phyloP scores from a whole-genome alignment of 768 basidiomycete genomes.

The Tricholomella constricta region DNA sequence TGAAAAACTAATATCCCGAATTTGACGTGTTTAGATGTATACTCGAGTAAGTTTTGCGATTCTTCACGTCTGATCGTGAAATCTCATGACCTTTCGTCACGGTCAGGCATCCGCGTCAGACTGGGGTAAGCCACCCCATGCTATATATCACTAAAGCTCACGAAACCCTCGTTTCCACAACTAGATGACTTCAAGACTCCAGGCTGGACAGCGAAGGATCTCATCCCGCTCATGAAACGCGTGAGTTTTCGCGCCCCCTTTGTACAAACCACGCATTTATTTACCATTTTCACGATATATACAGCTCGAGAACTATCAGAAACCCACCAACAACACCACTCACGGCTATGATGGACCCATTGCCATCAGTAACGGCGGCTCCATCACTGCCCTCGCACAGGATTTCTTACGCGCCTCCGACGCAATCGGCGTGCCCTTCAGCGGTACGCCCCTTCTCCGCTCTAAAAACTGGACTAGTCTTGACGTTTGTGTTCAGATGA shows the following conservation, averaged over 20 bases:
- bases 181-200: constrained; percentile 73
- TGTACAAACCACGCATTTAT: neutral
- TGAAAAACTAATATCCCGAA: neutral
- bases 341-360: constrained; percentile 78
- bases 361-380: constrained; percentile 70
- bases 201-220: constrained; percentile 69
- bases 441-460: constrained; percentile 42
- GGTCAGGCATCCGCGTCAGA: constrained; percentile 65
- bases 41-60: constrained; percentile 49
- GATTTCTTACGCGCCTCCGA: constrained; percentile 70
- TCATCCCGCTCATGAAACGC: constrained; percentile 73
- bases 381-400: constrained; percentile 62
- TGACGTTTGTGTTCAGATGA: constrained; percentile 48
- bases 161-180: constrained; percentile 9
- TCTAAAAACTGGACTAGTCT: neutral
- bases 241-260: constrained; percentile 28
- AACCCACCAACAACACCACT: constrained; percentile 64
- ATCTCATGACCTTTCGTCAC: neutral
- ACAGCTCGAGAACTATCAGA: constrained; percentile 76
- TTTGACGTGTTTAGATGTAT: constrained; percentile 51
- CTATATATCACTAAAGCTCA: neutral
- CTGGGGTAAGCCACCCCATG: constrained; percentile 50
- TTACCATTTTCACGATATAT: neutral
- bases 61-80: neutral
- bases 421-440: constrained; percentile 62